Conservation (phyloP, 352 stramenopile species). For the Globisporangium perplexum region DNA sequence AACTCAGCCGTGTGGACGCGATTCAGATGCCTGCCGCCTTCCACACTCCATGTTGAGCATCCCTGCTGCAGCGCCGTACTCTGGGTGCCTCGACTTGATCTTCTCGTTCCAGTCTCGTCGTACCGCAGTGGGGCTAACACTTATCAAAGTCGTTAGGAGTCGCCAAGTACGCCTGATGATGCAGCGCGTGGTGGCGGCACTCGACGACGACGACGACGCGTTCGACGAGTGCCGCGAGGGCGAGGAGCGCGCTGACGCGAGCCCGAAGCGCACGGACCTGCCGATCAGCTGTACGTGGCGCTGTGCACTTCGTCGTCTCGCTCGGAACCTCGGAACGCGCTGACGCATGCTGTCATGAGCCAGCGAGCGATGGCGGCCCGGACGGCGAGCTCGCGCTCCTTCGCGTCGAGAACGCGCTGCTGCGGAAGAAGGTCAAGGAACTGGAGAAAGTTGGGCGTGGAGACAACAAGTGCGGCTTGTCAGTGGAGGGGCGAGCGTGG, state of each 20-base stretch:
- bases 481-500: background rate
- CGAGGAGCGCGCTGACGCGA: slow-evolving; percentile 16
- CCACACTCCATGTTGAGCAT: no score
- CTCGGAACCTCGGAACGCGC: no score
- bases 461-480: slow-evolving; percentile 33
- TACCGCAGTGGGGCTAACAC: no score
- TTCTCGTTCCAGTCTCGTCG: no score
- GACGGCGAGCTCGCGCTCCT: slow-evolving; percentile 44
- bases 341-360: background rate
- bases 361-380: slow-evolving; percentile 15
- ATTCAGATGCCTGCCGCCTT: no score
- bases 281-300: slow-evolving; percentile 18
- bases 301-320: background rate
- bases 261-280: slow-evolving; percentile 26
- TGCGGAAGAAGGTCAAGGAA: slow-evolving; percentile 69
- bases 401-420: slow-evolving; percentile 53
- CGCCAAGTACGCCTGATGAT: no score
- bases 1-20: no score
- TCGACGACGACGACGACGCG: slow-evolving; percentile 7
- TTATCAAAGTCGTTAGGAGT: background rate
- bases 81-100: no score
- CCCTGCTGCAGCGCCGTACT: no score
- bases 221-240: slow-evolving; percentile 6
- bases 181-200: background rate
- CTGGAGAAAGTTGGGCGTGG: slow-evolving; percentile 40